These are phyloP conservation scores for Fomitiporia mediterranea DNA, from an alignment of 1,284 basidiomycete species.

Conservation along the genomic window DNA sequence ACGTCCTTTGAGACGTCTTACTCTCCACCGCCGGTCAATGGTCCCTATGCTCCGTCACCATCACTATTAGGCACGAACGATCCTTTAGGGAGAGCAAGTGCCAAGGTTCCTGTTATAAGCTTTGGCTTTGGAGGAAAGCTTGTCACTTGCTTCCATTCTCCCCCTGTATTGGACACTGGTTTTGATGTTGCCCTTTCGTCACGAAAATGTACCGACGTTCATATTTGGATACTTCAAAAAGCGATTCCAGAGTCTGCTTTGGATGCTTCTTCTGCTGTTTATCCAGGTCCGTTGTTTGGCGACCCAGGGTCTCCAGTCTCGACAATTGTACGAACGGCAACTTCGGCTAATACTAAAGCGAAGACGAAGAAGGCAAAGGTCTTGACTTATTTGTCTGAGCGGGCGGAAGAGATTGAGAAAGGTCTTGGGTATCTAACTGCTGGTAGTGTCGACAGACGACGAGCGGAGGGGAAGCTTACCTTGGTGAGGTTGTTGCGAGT, in stretches of 20 bases:
- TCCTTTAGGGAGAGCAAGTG: constrained; percentile 69
- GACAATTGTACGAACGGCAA: constrained; percentile 62
- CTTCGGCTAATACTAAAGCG: constrained; percentile 45
- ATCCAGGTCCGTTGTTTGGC: constrained; percentile 82
- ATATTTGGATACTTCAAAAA: constrained; percentile 63
- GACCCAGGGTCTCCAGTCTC: constrained; percentile 68
- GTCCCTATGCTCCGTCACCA: constrained; percentile 69
- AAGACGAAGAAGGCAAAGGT: constrained; percentile 86
- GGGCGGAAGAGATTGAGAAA: constrained; percentile 71
- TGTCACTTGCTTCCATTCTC: constrained; percentile 81
- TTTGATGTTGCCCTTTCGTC: constrained; percentile 75
- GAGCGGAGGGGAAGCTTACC: constrained; percentile 71
- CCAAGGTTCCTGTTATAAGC: constrained; percentile 72
- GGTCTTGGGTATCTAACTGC: constrained; percentile 70
- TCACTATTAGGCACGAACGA: constrained; percentile 79
- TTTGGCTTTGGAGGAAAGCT: constrained; percentile 90
- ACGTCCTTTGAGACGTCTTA: constrained; percentile 15
- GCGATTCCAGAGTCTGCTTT: constrained; percentile 65
- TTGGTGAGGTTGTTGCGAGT: constrained; percentile 73
- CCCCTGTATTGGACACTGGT: constrained; percentile 60
- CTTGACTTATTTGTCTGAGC: constrained; percentile 69
- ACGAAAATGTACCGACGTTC: constrained; percentile 64
- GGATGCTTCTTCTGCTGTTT: constrained; percentile 52
- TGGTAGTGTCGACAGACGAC: constrained; percentile 48
- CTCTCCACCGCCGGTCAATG: constrained; percentile 20